Base-by-base conservation (phyloP, 176 grass and related monocot species). In the Avena eriantha region DNA sequence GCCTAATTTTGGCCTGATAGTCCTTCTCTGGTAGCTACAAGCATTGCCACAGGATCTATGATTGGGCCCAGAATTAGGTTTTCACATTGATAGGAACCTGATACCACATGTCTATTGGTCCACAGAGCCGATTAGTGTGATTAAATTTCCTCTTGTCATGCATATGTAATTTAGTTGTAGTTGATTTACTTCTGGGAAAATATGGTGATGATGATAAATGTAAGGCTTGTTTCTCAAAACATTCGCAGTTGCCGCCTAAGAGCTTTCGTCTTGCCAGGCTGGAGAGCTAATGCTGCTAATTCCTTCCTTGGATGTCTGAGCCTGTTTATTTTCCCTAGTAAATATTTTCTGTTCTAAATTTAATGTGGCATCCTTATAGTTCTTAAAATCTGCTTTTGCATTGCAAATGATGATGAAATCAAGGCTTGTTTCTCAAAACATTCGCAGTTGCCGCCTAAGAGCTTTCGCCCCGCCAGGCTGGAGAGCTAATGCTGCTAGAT, bases 111-210 rank as follows among this genome's bases (percentile, higher is more conserved):
- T 2, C 15, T 11, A 8, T 93, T 51, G 10, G 86, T 94, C 78
- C 47, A 91, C 72, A 83, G 96, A 91, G 93, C 96, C 96, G 88
- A 19, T 98, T 91, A 87, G 39, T 87, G 96, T 88, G 92, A 98
- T 90, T 83, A 98, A 43, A 95, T 90, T 74, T 5, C 17, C 21
- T 41, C 39, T 55, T 49, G 1, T 24, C 13, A 7, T 7, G 7
- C 4, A 2, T 11, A 41, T 41, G 1, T 3, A 14, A 60, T 41
- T 45, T 61, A 8, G 10, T 6, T 57, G 22, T 18, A 50, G 11
- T 23, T 46, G 3, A 47, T 23, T 23, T 23, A 1, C 14, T 10
- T 10, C 1, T 31, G 15, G 7, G 24, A 54, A 34, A 33, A 0
- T 46, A 76, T 0, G 24, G 73, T 4, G 4, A 21, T 76, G 73